Conservation (phyloP, 371 early-diverging fungal genomes). For the Cokeromyces recurvatus region DNA sequence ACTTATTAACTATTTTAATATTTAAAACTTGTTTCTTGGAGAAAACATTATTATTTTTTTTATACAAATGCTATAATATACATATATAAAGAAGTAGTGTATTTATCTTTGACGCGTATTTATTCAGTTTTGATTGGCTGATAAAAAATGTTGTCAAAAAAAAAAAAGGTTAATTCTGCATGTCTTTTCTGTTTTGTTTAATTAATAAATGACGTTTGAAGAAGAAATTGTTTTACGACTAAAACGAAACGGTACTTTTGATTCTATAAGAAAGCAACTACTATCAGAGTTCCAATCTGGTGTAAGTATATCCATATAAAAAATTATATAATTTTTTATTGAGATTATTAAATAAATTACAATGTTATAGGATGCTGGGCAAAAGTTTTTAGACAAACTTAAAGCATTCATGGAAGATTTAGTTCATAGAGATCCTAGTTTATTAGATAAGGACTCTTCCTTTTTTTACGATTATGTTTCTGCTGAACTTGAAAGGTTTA, state of each 20-base stretch:
- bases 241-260: conserved; percentile 41
- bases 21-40: too few relatives aligned
- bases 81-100: too few relatives aligned
- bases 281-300: conserved; percentile 30
- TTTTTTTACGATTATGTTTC: conserved; percentile 21
- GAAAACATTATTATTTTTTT: too few relatives aligned
- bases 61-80: too few relatives aligned
- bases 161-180: too few relatives aligned
- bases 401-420: conserved; percentile 33
- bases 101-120: too few relatives aligned
- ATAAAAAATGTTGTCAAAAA: too few relatives aligned
- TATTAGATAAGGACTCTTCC: conserved; percentile 28
- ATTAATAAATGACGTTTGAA: too few relatives aligned
- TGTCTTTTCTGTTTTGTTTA: too few relatives aligned
- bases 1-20: too few relatives aligned
- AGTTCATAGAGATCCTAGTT: conserved; percentile 19
- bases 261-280: conserved; percentile 30
- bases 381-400: conserved; percentile 20
- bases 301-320: conserved; percentile 12
- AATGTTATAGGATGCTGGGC: conserved; percentile 16
- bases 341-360: not conserved
- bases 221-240: conserved; percentile 39
- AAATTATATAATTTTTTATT: not conserved
- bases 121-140: too few relatives aligned
- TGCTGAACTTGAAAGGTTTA: conserved; percentile 31